Evolutionary conservation across 345 rosid genomes (phyloP).

Genomic region (Draba incana): DNA sequence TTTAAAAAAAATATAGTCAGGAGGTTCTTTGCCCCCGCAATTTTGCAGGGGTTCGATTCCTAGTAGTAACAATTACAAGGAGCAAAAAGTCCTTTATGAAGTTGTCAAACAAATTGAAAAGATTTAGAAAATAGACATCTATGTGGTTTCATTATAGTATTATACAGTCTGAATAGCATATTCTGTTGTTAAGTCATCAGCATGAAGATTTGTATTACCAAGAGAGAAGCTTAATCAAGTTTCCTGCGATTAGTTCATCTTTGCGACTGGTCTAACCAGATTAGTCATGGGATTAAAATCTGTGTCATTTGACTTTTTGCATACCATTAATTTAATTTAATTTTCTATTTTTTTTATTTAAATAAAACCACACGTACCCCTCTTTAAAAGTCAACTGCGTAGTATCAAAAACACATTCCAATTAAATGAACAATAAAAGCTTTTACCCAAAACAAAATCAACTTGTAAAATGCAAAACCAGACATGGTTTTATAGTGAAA

Average conservation of each 20-base stretch:
- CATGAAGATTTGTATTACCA: conserved; percentile 22
- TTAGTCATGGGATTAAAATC: conserved; percentile 22
- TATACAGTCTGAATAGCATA: neutral
- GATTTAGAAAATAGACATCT: too few relatives aligned
- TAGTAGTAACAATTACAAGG: too few relatives aligned
- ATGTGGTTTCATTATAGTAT: neutral
- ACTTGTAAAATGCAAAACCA: neutral
- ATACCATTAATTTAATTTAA: conserved; percentile 3
- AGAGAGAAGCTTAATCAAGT: conserved; percentile 20
- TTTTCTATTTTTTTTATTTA: neutral
- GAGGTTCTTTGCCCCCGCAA: too few relatives aligned
- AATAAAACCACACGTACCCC: conserved; percentile 24
- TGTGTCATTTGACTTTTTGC: conserved; percentile 34
- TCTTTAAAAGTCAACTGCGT: conserved; percentile 33
- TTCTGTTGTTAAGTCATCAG: conserved; percentile 14
- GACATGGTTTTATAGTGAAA: conserved; percentile 9
- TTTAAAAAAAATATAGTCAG: too few relatives aligned
- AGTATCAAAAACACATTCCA: conserved; percentile 1
- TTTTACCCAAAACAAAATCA: neutral
- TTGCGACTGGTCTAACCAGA: conserved; percentile 27
- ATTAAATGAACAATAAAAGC: neutral
- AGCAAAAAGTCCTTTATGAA: too few relatives aligned
- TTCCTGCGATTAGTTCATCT: conserved; percentile 29
- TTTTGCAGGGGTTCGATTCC: too few relatives aligned
- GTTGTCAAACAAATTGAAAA: too few relatives aligned